These are phyloP conservation scores for Eimeria zaria DNA, from an alignment of 169 alveolate species.

Conservation along the genomic window DNA sequence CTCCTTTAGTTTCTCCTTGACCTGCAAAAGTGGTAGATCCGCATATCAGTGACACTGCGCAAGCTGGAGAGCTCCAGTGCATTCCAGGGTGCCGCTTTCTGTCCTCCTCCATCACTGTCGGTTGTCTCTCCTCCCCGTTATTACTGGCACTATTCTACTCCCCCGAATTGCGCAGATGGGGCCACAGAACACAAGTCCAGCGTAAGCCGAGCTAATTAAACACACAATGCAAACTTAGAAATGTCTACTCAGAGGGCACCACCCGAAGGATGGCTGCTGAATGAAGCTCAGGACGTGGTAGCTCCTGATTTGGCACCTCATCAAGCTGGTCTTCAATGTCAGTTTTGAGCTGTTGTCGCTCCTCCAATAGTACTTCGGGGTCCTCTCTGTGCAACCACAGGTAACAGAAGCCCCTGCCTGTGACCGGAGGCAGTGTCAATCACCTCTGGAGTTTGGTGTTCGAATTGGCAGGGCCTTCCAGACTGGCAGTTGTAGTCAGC, in stretches of 20 bases:
- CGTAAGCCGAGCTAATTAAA: neutral
- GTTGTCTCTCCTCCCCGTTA: conserved; percentile 44
- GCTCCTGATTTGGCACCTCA: conserved; percentile 35
- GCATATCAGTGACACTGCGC: neutral
- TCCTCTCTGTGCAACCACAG: conserved; percentile 42
- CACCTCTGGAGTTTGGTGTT: neutral
- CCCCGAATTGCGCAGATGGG: neutral
- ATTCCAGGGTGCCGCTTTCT: neutral
- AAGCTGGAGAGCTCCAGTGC: neutral
- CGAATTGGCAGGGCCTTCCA: neutral
- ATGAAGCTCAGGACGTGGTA: neutral
- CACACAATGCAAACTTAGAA: neutral
- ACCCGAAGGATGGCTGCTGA: neutral
- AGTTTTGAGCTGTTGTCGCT: conserved; percentile 79
- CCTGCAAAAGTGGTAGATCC: neutral
- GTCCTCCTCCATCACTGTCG: neutral
- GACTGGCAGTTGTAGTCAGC: too few species aligned
- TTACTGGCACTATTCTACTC: neutral
- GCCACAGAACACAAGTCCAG: neutral
- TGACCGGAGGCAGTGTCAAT: neutral
- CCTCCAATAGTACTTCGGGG: conserved; percentile 83
- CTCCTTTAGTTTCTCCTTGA: conserved; percentile 63
- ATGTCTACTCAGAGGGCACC: neutral
- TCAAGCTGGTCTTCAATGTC: conserved; percentile 75
- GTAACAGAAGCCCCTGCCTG: neutral